These are phyloP conservation scores for Ophiostoma triangulosporum DNA, from an alignment of 2,329 filamentous ascomycete species.

Conservation along the genomic window DNA sequence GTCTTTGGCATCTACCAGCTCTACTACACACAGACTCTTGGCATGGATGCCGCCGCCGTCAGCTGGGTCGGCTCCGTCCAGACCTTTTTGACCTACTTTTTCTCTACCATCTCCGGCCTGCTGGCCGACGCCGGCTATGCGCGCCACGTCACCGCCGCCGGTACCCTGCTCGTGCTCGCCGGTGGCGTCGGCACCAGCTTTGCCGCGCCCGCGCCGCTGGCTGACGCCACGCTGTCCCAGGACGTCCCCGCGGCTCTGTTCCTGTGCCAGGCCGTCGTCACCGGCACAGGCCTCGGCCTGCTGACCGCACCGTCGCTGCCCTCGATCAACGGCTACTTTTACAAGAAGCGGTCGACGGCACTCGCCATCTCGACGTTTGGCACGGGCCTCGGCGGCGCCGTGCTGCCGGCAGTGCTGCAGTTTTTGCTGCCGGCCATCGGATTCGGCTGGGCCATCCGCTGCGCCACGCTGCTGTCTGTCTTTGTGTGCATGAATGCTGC, in stretches of 20 bases:
- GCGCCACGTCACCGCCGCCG: slow-evolving; percentile 26
- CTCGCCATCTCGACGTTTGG: slow-evolving; percentile 47
- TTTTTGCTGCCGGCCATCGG: slow-evolving; percentile 47
- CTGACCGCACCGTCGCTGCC: slow-evolving; percentile 40
- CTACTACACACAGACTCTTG: slow-evolving; percentile 26
- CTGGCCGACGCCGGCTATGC: slow-evolving; percentile 37
- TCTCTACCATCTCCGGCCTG: slow-evolving; percentile 34
- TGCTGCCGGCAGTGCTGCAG: slow-evolving; percentile 46
- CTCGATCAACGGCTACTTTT: slow-evolving; percentile 46
- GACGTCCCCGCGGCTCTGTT: slow-evolving; percentile 21
- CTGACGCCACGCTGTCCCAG: neutral
- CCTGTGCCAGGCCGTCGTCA: slow-evolving; percentile 39
- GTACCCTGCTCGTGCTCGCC: slow-evolving; percentile 28
- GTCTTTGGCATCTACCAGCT: slow-evolving; percentile 37
- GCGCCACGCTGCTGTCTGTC: slow-evolving; percentile 46
- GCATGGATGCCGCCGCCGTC: slow-evolving; percentile 23
- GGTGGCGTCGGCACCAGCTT: slow-evolving; percentile 36
- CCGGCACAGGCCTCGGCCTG: slow-evolving; percentile 40
- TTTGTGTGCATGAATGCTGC: slow-evolving; percentile 27
- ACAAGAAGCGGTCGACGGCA: slow-evolving; percentile 39
- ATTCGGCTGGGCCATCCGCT: slow-evolving; percentile 51
- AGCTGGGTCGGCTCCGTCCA: slow-evolving; percentile 39
- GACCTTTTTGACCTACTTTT: slow-evolving; percentile 34
- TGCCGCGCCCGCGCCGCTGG: slow-evolving; percentile 27
- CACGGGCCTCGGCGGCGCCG: slow-evolving; percentile 45